Base-by-base conservation (phyloP, 768 basidiomycete species). In the Tulasnella calospora region DNA sequence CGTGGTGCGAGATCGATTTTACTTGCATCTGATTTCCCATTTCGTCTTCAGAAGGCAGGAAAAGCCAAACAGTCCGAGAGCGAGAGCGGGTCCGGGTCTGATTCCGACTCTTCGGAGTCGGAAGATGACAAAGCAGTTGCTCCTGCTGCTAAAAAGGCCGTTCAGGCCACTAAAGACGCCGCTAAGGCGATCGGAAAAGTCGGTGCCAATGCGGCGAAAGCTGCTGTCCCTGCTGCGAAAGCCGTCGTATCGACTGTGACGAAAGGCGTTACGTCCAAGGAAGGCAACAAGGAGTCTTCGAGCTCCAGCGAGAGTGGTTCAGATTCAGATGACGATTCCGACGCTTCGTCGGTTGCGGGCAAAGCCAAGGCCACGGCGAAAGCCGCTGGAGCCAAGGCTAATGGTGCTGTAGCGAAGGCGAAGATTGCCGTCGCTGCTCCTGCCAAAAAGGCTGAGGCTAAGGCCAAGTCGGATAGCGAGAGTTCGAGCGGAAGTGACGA, bases 191-290 rank as follows among this genome's bases (percentile, higher is more conserved):
- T 47, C 35, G 55, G 46, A 23, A 71, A 75, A 55, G 36, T 79
- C 33, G 73, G 41, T 46, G 67, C 74, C 41, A 78, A 61, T 21
- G 44, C 33, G 44, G 78, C 41, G n/a, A 71, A 71, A 71, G 40
- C 77, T 78, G 44, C 70, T 72, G 67, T 78, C 51, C 73, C 73
- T 47, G 73, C 73, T 74, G 73, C 73, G 44, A 74, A 71, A 71
- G 67, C 76, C 40, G 35, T 35, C 75, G 73, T 74, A 10, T 73
- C 78, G 75, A 27, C 61, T 13, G 61, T 67, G 61, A 67, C 61
- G 82, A 85, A 80, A n/a, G 85, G 83, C 71, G 85, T 86, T 81
- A 85, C 81, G n/a, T 80, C 80, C 9, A 81, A 82, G 57, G 80
- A 84, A 61, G 38, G 72, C 71, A 74, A 73, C 51, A 57, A 74